Percentiles rank a stretch among this genome's conserved stretches.
Conservation (phyloP, 495 filamentous ascomycete species). For the Podospora pseudoanserina region DNA sequence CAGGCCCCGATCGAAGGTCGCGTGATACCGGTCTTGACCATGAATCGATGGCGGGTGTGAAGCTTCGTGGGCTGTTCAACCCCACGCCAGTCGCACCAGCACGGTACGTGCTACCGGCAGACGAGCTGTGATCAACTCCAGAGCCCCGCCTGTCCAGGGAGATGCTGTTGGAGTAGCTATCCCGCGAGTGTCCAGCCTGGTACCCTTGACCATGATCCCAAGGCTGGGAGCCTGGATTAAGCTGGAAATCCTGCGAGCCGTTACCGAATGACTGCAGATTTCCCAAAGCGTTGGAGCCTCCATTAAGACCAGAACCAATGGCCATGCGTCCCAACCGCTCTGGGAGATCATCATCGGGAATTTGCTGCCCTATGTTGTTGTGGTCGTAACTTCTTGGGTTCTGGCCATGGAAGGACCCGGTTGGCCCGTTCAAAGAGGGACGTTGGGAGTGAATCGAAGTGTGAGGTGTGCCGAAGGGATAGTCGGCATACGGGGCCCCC, state of each 20-base stretch:
- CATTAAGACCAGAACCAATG: constrained; percentile 11
- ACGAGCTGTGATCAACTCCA: constrained; percentile 40
- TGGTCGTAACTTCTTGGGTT: constrained; percentile 10
- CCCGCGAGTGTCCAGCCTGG: constrained; percentile 8
- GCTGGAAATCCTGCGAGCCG: constrained; percentile 28
- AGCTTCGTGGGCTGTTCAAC: constrained; percentile 58
- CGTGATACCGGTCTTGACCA: constrained; percentile 40
- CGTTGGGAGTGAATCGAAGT: constrained; percentile 24
- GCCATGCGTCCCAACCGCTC: constrained; percentile 13
- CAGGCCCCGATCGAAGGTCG: constrained; percentile 31
- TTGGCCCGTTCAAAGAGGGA: constrained; percentile 21
- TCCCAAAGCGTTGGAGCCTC: constrained; percentile 12
- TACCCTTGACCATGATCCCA: constrained; percentile 35
- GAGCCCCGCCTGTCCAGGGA: constrained; percentile 20
- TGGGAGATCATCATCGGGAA: constrained; percentile 16
- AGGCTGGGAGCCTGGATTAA: constrained; percentile 36
- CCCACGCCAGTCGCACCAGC: constrained; percentile 22
- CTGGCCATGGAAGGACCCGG: constrained; percentile 19
- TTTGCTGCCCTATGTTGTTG: constrained; percentile 9
- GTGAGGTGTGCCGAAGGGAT: constrained; percentile 2
- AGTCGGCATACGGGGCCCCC: constrained; percentile 15
- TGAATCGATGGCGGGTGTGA: constrained; percentile 35
- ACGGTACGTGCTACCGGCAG: constrained; percentile 53
- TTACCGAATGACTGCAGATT: constrained; percentile 11
- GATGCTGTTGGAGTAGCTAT: constrained; percentile 12